Evolutionary conservation across 192 early-diverging fungal genomes (phyloP).

Genomic region (Backusella circina): DNA sequence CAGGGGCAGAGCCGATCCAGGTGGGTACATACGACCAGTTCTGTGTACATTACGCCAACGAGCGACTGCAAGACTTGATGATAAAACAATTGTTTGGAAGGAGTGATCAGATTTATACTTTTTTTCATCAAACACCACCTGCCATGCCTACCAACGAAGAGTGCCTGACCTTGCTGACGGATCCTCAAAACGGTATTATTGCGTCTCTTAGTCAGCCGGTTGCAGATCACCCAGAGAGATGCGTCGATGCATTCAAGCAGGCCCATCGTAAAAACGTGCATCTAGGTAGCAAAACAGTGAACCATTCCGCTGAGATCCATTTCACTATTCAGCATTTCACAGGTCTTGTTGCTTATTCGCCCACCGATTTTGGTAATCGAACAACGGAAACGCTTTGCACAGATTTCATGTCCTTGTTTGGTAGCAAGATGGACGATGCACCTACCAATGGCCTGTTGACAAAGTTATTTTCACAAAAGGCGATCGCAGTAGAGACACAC

Average conservation of each 20-base stretch:
- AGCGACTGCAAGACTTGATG: constrained; percentile 77
- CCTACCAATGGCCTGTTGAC: constrained; percentile 62
- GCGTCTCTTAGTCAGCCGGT: constrained; percentile 36
- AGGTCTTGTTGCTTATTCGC: constrained; percentile 59
- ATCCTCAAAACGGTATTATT: constrained; percentile 66
- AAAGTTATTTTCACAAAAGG: constrained; percentile 69
- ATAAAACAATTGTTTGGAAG: constrained; percentile 68
- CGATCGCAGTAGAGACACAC: constrained; percentile 71
- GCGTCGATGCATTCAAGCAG: constrained; percentile 49
- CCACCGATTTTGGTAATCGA: constrained; percentile 62
- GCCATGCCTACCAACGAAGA: constrained; percentile 53
- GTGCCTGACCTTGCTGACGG: constrained; percentile 69
- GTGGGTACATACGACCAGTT: constrained; percentile 64
- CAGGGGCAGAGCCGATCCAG: constrained; percentile 63
- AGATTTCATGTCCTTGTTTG: constrained; percentile 85
- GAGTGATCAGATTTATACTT: constrained; percentile 54
- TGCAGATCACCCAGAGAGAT: constrained; percentile 49
- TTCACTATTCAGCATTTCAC: constrained; percentile 86
- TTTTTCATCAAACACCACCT: constrained; percentile 50
- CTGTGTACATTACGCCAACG: constrained; percentile 79
- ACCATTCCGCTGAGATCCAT: constrained; percentile 31
- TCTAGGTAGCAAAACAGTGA: constrained; percentile 21
- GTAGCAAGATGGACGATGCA: constrained; percentile 38
- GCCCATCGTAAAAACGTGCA: constrained; percentile 33
- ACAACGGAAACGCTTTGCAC: constrained; percentile 78